These are phyloP conservation scores for Nemania serpens DNA, from an alignment of 2,329 filamentous ascomycete genomes.

Conservation along the genomic window DNA sequence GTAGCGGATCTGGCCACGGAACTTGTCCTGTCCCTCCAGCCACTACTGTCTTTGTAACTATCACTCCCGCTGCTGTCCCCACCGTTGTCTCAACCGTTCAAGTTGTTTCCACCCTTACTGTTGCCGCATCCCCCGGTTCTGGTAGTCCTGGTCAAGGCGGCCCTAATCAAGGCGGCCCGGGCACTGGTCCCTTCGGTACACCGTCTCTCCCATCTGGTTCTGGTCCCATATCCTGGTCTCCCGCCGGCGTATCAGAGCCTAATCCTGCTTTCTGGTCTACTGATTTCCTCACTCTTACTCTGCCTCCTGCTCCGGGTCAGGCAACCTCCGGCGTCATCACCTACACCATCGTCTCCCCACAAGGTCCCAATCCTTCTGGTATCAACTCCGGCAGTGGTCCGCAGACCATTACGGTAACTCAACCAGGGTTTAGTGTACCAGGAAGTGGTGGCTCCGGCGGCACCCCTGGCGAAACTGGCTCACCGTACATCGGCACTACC, in stretches of 20 bases:
- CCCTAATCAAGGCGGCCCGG: slow-evolving; percentile 29
- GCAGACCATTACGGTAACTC: slow-evolving; percentile 24
- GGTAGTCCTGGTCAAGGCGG: slow-evolving; percentile 25
- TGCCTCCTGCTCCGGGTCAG: slow-evolving; percentile 32
- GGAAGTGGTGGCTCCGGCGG: neutral
- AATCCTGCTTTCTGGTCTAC: slow-evolving; percentile 36
- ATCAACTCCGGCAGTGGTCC: slow-evolving; percentile 12
- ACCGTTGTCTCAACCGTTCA: slow-evolving; percentile 36
- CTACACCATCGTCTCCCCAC: slow-evolving; percentile 37
- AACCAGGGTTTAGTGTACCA: slow-evolving; percentile 19
- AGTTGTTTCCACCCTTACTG: slow-evolving; percentile 40
- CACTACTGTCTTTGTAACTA: slow-evolving; percentile 55
- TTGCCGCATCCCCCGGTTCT: slow-evolving; percentile 29
- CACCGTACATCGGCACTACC: neutral
- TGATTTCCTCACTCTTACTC: slow-evolving; percentile 37
- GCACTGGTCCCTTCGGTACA: slow-evolving; percentile 24
- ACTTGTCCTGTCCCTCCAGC: slow-evolving; percentile 49
- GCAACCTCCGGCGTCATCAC: slow-evolving; percentile 29
- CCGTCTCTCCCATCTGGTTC: slow-evolving; percentile 28
- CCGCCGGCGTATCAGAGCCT: slow-evolving; percentile 27
- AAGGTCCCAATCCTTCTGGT: slow-evolving; percentile 12
- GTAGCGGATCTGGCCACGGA: slow-evolving; percentile 29
- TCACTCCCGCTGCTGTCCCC: slow-evolving; percentile 44
- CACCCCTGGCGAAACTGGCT: neutral
- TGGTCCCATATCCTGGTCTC: slow-evolving; percentile 31